Conservation (phyloP, 331 rosid genomes). For the Dryas integrifolia region DNA sequence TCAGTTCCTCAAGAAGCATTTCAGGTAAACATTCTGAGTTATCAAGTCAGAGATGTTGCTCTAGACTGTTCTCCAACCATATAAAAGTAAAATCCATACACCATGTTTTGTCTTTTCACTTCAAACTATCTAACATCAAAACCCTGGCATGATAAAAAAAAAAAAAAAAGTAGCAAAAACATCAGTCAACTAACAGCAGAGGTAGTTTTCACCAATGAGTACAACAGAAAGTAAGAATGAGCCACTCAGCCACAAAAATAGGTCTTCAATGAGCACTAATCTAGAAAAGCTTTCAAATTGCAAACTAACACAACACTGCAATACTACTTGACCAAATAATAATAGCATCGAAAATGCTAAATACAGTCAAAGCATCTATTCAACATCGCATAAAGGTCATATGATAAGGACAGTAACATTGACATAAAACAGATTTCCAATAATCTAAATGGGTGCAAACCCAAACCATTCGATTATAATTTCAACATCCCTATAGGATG, state of each 20-base stretch:
- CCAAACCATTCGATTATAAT: background rate
- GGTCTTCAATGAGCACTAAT: background rate
- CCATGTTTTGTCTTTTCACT: constrained; percentile 19
- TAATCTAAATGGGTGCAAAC: background rate
- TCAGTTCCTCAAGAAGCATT: constrained; percentile 27
- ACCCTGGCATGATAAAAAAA: constrained; percentile 36
- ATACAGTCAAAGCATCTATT: background rate
- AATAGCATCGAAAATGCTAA: background rate
- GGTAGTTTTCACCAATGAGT: background rate
- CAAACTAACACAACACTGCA: constrained; percentile 5
- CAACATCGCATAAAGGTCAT: constrained; percentile 1
- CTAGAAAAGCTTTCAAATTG: background rate
- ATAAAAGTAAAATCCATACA: constrained; percentile 20
- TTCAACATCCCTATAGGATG: too few relatives aligned
- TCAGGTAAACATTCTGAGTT: constrained; percentile 27
- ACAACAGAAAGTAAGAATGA: background rate
- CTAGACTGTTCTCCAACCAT: constrained; percentile 21
- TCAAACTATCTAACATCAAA: constrained; percentile 20
- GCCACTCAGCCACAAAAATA: background rate
- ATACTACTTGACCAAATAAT: background rate
- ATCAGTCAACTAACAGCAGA: constrained; percentile 26
- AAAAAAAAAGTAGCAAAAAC: constrained; percentile 11
- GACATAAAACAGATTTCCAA: background rate
- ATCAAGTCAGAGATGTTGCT: constrained; percentile 12
- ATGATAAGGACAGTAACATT: background rate